Percentiles rank a stretch among this genome's conserved stretches.
Conservation (phyloP, 2,329 filamentous ascomycete species). For the Hymenoscyphus occultus region DNA sequence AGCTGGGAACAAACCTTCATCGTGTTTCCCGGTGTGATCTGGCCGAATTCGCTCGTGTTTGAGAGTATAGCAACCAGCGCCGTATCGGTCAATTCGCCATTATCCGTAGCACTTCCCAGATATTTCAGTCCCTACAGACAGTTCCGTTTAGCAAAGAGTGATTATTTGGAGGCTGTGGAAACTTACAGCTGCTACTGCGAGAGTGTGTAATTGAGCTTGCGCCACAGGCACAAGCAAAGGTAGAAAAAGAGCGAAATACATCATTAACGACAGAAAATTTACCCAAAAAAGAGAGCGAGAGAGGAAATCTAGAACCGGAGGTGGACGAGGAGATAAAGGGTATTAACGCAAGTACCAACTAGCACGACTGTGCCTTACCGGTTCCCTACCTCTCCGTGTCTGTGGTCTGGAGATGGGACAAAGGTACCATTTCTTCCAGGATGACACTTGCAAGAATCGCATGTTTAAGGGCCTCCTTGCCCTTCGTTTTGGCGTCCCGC, state of each 20-base stretch:
- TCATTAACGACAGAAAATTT: constrained; percentile 11
- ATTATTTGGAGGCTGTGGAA: not conserved
- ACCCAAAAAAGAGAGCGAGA: not conserved
- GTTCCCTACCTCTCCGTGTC: no score
- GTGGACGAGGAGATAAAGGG: not conserved
- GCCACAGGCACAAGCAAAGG: constrained; percentile 20
- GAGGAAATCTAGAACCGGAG: not conserved
- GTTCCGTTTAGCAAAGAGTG: not conserved
- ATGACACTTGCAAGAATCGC: no score
- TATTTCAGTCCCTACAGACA: constrained; percentile 21
- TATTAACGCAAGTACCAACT: not conserved
- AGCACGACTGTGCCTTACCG: no score
- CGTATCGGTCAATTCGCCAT: constrained; percentile 18
- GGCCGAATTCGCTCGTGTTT: constrained; percentile 19
- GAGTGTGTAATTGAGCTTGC: constrained; percentile 22
- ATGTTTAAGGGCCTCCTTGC: no score
- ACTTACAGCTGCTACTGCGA: constrained; percentile 23
- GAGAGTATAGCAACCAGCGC: constrained; percentile 18
- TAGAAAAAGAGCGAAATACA: constrained; percentile 15
- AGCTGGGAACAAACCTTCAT: constrained; percentile 16
- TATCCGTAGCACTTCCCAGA: constrained; percentile 22
- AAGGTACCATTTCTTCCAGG: no score
- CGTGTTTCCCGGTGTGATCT: constrained; percentile 22
- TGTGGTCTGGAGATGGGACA: no score
- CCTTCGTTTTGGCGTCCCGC: no score